Base-by-base conservation (phyloP, 2,329 filamentous ascomycete genomes). In the Botryotinia narcissicola region DNA sequence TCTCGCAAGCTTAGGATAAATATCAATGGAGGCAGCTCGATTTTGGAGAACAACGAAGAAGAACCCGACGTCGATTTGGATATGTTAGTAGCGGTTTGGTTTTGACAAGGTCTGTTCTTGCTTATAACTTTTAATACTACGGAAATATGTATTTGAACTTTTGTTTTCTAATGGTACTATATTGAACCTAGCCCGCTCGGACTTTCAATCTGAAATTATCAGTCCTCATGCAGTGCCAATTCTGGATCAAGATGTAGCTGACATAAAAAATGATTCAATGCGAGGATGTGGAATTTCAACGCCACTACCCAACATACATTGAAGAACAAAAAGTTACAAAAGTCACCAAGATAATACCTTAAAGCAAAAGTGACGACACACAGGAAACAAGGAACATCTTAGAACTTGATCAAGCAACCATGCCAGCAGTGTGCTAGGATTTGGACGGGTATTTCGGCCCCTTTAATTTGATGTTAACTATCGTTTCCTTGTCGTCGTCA, bases 11-110 rank as follows among this genome's bases (percentile, higher is more conserved):
- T 16, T 22, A 35, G 14, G 22, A 16, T 22, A 16, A 42, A 35
- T 29, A 42, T 10, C 10, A 32, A 42, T 5, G 46, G 25, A 35
- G 10, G 35, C 25, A 72, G 25, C 29, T n/a, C 35, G 48, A 10
- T 8, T 18, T 10, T 40, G 12, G 48, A 57, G 4, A 25, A 12
- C 5, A 46, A 70, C 18, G 63, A 51, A 46, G 22, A 54, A 32
- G 71, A 48, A 60, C 46, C n/a, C 35, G 67, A 51, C 10, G 54
- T 59, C 2, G 66, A 59, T 62, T 51, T 68, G 63, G 74, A 74
- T 61, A 57, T 63, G 61, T 70, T 73, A 44, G 35, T 73, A 32
- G 74, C 57, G 18, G 62, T 75, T 40, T 73, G 64, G 68, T 61
- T 64, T 59, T 60, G 32, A 72, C 54, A 20, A 7, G 48, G 40